Base-by-base conservation (phyloP, 2,329 filamentous ascomycete species). In the Rutstroemia sydowiana region DNA sequence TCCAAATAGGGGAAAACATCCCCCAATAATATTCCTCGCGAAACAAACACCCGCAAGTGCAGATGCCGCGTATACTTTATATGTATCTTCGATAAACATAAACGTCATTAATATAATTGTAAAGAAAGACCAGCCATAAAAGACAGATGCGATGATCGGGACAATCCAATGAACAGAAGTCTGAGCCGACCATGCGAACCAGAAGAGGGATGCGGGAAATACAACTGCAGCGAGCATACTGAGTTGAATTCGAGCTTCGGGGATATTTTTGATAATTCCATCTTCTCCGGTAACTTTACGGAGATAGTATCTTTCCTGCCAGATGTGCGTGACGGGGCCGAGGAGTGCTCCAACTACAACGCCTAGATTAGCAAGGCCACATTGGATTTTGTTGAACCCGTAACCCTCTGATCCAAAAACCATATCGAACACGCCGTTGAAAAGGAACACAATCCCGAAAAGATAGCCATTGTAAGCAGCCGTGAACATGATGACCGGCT, bases 201-300 rank as follows among this genome's bases (percentile, higher is more conserved):
- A 81, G 59, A 82, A 82, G 9, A 84, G 61, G 0, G 73, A 73
- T 0, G 77, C 48, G 47, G 0, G 76, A 6, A 82, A 63, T 0
- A 75, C 73, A 13, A 78, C 40, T 53, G 76, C 76, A 1, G 78
- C 79, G 8, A 81, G 65, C 75, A 83, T 81, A 14, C 78, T 77
- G 1, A 74, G 92, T 68, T 93, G 95, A 1, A 96, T 74, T 1
- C 91, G 77, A 0, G 81, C 81, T 68, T 96, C 92, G 0, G 89
- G 88, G 0, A 7, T 74, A 71, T 52, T 53, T 65, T 54, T n/a
- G 34, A 45, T 43, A 45, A 31, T 21, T 52, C 42, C 11, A 59
- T 51, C 10, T 45, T 40, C 10, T 30, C 52, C 28, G 54, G 43
- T 14, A n/a, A 70, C 66, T 57, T 74, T 68, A 36, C 63, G 73